Percentiles rank a stretch among this genome's conserved stretches.
Evolutionary conservation across 2,329 filamentous ascomycete genomes (phyloP).

Genomic region (Aspergillus arachidicola): DNA sequence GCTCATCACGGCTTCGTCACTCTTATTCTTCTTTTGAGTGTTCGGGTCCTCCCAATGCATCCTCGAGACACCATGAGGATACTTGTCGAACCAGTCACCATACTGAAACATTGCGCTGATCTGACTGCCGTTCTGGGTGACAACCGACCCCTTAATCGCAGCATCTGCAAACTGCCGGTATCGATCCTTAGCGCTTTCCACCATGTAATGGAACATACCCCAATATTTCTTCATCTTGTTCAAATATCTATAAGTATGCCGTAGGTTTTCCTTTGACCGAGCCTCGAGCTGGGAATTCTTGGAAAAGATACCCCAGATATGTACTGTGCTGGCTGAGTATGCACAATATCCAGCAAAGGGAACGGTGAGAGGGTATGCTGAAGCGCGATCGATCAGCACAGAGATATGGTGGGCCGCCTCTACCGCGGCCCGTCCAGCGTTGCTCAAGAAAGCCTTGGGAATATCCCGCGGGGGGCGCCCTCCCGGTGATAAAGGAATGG

Average conservation of each 20-base stretch:
- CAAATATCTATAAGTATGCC: slow-evolving; percentile 85
- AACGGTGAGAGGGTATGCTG: slow-evolving; percentile 78
- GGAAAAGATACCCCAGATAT: slow-evolving; percentile 88
- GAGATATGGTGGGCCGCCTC: slow-evolving; percentile 87
- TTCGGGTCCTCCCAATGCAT: slow-evolving; percentile 80
- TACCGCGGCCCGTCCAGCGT: slow-evolving; percentile 74
- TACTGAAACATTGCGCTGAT: slow-evolving; percentile 82
- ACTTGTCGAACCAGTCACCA: slow-evolving; percentile 95
- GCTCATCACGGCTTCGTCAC: slow-evolving; percentile 84
- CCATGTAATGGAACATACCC: slow-evolving; percentile 98
- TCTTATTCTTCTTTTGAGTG: slow-evolving; percentile 70
- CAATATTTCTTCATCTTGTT: slow-evolving; percentile 96
- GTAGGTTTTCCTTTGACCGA: slow-evolving; percentile 79
- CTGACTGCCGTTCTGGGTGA: slow-evolving; percentile 35
- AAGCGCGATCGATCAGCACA: slow-evolving; percentile 75
- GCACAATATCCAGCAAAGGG: slow-evolving; percentile 95
- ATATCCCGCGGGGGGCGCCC: slow-evolving; percentile 68
- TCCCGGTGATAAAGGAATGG: slow-evolving; percentile 69
- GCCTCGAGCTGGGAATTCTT: slow-evolving; percentile 75
- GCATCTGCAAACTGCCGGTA: slow-evolving; percentile 84
- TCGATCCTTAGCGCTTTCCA: slow-evolving; percentile 85
- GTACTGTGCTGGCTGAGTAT: slow-evolving; percentile 91
- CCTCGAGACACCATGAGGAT: slow-evolving; percentile 86
- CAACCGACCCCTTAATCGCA: slow-evolving; percentile 64
- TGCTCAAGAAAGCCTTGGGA: slow-evolving; percentile 75